A percentile compares a stretch with the other conserved stretches of the same genome.
These are phyloP conservation scores for Cymbopogon flexuosus DNA, from an alignment of 202 grass and related monocot genomes.

Conservation along the genomic window DNA sequence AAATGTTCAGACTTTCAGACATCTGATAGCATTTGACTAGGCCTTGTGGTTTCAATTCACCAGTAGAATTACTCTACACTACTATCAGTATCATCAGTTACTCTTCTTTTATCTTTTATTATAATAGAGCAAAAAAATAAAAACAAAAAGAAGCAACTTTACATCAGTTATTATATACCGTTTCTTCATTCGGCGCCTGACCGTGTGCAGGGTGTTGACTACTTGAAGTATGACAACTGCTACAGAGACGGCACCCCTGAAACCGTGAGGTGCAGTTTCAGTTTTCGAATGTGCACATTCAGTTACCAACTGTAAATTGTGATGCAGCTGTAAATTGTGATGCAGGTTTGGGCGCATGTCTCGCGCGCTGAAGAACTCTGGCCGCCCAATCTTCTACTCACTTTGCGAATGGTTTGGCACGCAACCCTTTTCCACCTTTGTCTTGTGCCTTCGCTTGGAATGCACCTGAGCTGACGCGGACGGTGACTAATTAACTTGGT, in stretches of 20 bases:
- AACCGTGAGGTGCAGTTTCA: conserved; percentile 33
- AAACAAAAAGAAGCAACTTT: background rate
- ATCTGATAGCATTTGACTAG: background rate
- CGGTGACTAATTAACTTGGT: background rate
- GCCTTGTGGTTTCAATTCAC: background rate
- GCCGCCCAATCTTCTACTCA: conserved; percentile 64
- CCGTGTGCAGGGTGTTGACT: conserved; percentile 48
- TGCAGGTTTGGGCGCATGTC: conserved; percentile 54
- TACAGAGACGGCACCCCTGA: conserved; percentile 28
- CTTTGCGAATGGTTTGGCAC: conserved; percentile 60
- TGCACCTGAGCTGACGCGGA: background rate
- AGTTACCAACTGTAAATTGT: too few species aligned
- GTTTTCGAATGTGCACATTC: too few species aligned
- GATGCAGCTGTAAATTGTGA: too few species aligned
- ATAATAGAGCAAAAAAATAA: too few species aligned
- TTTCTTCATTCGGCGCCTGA: background rate
- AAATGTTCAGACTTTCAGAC: background rate
- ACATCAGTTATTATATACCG: background rate
- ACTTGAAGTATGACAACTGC: conserved; percentile 88
- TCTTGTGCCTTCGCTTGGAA: background rate
- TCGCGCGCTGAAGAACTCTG: conserved; percentile 33
- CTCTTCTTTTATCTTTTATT: background rate
- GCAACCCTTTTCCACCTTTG: background rate
- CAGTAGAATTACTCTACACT: background rate
- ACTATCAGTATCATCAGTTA: background rate